Evolutionary conservation across 139 green algal genomes (phyloP).

Genomic region (Chlorella sp.): DNA sequence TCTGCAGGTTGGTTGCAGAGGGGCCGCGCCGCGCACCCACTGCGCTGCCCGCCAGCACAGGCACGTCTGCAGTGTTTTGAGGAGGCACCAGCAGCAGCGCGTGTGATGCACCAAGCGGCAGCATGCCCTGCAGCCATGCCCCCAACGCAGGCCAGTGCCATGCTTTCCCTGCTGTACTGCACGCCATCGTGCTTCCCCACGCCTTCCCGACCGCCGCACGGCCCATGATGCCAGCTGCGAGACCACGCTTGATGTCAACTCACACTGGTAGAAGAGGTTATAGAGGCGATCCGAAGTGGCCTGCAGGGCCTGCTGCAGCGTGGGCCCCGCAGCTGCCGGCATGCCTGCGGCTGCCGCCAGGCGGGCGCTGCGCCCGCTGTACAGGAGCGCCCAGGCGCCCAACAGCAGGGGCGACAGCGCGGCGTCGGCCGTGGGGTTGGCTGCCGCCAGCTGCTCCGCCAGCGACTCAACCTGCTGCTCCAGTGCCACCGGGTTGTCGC

Average conservation of each 20-base stretch:
- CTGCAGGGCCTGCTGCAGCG: conserved; percentile 27
- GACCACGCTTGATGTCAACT: too few species aligned
- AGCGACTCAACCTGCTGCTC: background rate
- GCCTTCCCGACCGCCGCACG: too few species aligned
- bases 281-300: background rate
- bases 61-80: background rate
- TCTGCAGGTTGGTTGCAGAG: conserved; percentile 9
- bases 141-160: too few species aligned
- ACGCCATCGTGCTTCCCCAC: too few species aligned
- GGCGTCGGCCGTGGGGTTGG: background rate
- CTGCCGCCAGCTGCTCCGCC: background rate
- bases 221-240: too few species aligned
- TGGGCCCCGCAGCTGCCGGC: background rate
- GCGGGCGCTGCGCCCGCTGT: conserved; percentile 1
- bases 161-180: too few species aligned
- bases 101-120: too few species aligned
- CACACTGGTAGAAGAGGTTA: background rate
- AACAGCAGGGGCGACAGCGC: background rate
- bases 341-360: background rate
- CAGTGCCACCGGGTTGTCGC: background rate
- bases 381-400: conserved; percentile 24
- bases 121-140: too few species aligned
- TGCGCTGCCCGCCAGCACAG: background rate
- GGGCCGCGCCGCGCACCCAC: background rate
- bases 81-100: too few species aligned